Conservation (phyloP, 148 eudicot genomes). For the Beta vulgaris region DNA sequence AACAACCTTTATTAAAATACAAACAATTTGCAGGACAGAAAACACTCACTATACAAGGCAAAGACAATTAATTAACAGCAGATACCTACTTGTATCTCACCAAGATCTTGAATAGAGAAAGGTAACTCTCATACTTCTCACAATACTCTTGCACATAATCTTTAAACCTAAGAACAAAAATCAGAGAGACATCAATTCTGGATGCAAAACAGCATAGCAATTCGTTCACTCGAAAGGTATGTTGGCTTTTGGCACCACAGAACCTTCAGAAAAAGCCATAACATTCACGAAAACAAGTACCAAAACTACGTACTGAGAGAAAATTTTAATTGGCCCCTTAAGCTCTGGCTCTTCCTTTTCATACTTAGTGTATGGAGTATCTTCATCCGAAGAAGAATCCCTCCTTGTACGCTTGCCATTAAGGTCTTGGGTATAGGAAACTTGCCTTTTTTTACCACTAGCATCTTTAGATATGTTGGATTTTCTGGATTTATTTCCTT, state of each 20-base stretch:
- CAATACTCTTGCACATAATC: conserved; percentile 78
- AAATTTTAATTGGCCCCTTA: conserved; percentile 72
- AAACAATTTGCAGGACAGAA: background rate
- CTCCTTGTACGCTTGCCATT: conserved; percentile 52
- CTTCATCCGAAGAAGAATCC: conserved; percentile 74
- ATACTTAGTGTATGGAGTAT: conserved; percentile 66
- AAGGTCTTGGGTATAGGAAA: conserved; percentile 40
- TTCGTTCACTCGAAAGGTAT: background rate
- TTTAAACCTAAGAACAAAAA: conserved; percentile 52
- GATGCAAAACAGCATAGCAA: background rate
- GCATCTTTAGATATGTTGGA: conserved; percentile 36
- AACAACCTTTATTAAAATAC: background rate
- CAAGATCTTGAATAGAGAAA: conserved; percentile 66
- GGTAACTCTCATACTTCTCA: conserved; percentile 80
- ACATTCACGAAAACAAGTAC: conserved; percentile 3
- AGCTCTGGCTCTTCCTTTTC: conserved; percentile 88
- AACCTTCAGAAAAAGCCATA: background rate
- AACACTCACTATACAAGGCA: background rate
- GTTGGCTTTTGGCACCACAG: background rate
- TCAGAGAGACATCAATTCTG: background rate
- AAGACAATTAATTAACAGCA: background rate
- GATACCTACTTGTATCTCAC: conserved; percentile 60
- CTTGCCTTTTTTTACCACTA: conserved; percentile 39
- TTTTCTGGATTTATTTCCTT: conserved; percentile 59
- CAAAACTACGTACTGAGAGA: conserved; percentile 62